A percentile compares a stretch with the other conserved stretches of the same genome.
Evolutionary conservation across 1,139 yeast genomes (phyloP).

Genomic region (Candida freyschussii): DNA sequence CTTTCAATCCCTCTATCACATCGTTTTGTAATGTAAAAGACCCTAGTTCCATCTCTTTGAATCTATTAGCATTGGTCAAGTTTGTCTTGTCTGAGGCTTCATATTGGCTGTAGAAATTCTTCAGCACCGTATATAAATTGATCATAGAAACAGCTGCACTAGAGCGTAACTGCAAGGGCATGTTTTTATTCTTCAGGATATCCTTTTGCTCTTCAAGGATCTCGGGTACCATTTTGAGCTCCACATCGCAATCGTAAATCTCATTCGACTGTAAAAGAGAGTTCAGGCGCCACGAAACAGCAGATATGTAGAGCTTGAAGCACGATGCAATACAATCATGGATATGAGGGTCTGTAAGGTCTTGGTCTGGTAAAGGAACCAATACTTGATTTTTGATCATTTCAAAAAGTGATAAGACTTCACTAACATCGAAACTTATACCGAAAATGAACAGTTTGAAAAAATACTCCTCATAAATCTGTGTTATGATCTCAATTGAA

Average conservation of each 20-base stretch:
- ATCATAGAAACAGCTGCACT: constrained; percentile 10
- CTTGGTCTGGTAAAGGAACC: constrained; percentile 7
- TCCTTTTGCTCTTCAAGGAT: constrained; percentile 13
- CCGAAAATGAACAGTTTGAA: constrained; percentile 20
- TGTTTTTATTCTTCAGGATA: constrained; percentile 5
- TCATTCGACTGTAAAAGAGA: constrained; percentile 15
- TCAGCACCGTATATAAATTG: constrained; percentile 12
- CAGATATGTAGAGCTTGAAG: constrained; percentile 16
- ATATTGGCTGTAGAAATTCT: constrained; percentile 18
- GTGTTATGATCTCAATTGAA: constrained; percentile 6
- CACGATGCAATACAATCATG: constrained; percentile 5
- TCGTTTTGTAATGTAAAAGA: constrained; percentile 26
- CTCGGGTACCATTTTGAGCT: constrained; percentile 14
- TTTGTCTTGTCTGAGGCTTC: constrained; percentile 25
- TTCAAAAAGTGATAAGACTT: constrained; percentile 9
- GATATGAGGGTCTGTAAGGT: constrained; percentile 1
- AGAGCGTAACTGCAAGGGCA: constrained; percentile 10
- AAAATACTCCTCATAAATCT: constrained; percentile 18
- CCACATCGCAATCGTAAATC: constrained; percentile 17
- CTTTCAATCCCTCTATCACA: constrained; percentile 17
- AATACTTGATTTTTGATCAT: constrained; percentile 11
- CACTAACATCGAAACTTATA: constrained; percentile 10
- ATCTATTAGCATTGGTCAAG: constrained; percentile 25
- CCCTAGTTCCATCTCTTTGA: constrained; percentile 28
- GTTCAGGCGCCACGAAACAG: constrained; percentile 17